phyloP scores from a whole-genome alignment of 2,329 filamentous ascomycete species.

The Diaporthe vexans region DNA sequence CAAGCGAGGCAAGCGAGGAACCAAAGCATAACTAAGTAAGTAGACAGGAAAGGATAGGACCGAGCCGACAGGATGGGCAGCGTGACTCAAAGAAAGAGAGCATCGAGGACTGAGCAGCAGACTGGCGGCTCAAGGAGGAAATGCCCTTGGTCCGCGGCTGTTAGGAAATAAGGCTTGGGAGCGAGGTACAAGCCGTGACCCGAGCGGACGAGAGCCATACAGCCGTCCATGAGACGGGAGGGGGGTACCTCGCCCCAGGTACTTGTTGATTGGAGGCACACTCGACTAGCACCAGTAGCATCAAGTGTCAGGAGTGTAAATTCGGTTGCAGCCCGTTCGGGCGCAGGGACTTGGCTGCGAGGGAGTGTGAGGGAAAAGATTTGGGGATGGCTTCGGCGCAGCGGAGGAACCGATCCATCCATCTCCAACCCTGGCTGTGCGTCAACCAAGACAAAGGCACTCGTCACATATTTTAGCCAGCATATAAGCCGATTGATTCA shows the following conservation, averaged over 20 bases:
- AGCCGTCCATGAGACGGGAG: not conserved
- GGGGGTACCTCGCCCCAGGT: not conserved
- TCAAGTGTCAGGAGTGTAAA: not conserved
- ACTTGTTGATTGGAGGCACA: not conserved
- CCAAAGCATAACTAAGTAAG: slow-evolving; percentile 19
- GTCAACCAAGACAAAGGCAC: not conserved
- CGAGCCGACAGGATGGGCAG: slow-evolving; percentile 15
- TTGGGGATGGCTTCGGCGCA: slow-evolving; percentile 40
- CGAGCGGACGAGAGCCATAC: not conserved
- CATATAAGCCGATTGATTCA: not conserved
- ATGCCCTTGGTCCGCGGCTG: slow-evolving; percentile 41
- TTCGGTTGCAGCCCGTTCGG: slow-evolving; percentile 24
- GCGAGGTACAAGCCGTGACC: slow-evolving; percentile 30
- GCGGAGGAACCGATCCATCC: slow-evolving; percentile 29
- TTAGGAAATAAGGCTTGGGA: slow-evolving; percentile 19
- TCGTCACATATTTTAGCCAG: not conserved
- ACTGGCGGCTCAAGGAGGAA: slow-evolving; percentile 30
- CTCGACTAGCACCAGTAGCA: not conserved
- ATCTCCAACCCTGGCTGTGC: not conserved
- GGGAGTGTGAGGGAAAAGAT: not conserved
- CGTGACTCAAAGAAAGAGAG: slow-evolving; percentile 30
- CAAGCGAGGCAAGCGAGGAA: not conserved
- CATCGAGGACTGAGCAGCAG: not conserved
- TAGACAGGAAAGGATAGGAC: slow-evolving; percentile 27
- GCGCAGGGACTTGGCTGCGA: slow-evolving; percentile 38